These are phyloP conservation scores for Cyberlindnera saturnus DNA, from an alignment of 805 yeast genomes.

Conservation along the genomic window DNA sequence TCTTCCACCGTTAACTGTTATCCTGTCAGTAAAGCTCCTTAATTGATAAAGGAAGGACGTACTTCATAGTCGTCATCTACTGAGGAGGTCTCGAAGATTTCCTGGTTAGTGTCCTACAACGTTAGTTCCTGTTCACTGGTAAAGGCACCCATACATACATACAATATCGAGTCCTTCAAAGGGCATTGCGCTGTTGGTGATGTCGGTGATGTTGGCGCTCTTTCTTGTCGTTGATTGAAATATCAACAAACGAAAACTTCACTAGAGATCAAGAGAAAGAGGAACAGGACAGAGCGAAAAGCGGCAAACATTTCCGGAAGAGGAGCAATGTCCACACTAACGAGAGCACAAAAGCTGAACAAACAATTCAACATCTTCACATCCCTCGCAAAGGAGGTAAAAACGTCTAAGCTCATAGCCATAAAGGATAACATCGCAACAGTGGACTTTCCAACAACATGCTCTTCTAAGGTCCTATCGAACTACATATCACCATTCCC, in stretches of 20 bases:
- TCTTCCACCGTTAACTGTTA: neutral
- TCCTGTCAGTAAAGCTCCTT: too few relatives aligned
- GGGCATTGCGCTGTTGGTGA: too few relatives aligned
- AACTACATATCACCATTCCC: constrained; percentile 71
- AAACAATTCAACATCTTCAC: constrained; percentile 35
- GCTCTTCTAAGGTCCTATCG: constrained; percentile 62
- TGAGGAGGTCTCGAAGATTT: constrained; percentile 37
- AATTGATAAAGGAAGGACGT: constrained; percentile 1
- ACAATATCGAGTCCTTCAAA: too few relatives aligned
- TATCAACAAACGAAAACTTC: too few relatives aligned
- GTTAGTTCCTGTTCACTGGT: neutral
- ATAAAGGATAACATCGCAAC: constrained; percentile 83
- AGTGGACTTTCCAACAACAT: constrained; percentile 60
- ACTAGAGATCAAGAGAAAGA: too few relatives aligned
- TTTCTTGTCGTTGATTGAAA: too few relatives aligned
- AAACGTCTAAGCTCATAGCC: constrained; percentile 28
- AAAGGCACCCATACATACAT: too few relatives aligned
- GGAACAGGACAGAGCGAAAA: too few relatives aligned
- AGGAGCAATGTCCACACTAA: too few relatives aligned
- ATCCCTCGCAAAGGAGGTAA: constrained; percentile 17
- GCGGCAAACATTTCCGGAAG: too few relatives aligned
- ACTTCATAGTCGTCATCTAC: constrained; percentile 36
- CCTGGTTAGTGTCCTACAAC: constrained; percentile 26
- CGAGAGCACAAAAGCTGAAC: too few relatives aligned
- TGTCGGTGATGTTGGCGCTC: too few relatives aligned